Conservation (phyloP, 345 rosid species). For the Toxicodendron radicans region DNA sequence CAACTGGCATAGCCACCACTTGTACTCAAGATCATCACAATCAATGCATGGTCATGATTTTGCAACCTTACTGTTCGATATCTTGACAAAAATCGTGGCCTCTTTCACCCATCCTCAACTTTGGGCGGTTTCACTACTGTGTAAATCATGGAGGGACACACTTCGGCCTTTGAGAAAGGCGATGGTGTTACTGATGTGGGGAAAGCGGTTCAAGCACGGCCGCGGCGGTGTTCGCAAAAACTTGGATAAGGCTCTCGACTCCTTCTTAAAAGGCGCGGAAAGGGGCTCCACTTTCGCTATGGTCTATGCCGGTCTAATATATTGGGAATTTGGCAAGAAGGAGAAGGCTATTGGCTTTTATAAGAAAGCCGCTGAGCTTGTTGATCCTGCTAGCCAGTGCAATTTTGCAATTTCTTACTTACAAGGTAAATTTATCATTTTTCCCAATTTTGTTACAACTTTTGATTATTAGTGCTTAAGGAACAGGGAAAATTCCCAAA, state of each 20-base stretch:
- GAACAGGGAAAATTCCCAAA: too few species aligned
- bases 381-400: conserved; percentile 72
- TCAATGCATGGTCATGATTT: conserved; percentile 43
- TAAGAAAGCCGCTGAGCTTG: conserved; percentile 72
- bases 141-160: conserved; percentile 82
- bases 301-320: conserved; percentile 93
- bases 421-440: conserved; percentile 49
- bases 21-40: conserved; percentile 5
- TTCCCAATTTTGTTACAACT: neutral
- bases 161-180: conserved; percentile 84
- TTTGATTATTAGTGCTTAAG: neutral
- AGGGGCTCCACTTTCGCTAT: conserved; percentile 93
- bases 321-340: conserved; percentile 71
- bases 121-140: conserved; percentile 67
- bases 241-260: conserved; percentile 72
- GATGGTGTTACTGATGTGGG: conserved; percentile 69
- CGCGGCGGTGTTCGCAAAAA: conserved; percentile 62
- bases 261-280: conserved; percentile 76
- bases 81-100: conserved; percentile 60
- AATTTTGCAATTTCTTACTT: conserved; percentile 79
- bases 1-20: conserved; percentile 11
- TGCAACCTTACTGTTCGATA: conserved; percentile 68
- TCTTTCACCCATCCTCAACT: conserved; percentile 69
- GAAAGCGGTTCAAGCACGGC: conserved; percentile 90
- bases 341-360: conserved; percentile 60